A percentile compares a stretch with the other conserved stretches of the same genome.
Evolutionary conservation across 78 protist species (phyloP).

Genomic region (Protostelium mycophagum): DNA sequence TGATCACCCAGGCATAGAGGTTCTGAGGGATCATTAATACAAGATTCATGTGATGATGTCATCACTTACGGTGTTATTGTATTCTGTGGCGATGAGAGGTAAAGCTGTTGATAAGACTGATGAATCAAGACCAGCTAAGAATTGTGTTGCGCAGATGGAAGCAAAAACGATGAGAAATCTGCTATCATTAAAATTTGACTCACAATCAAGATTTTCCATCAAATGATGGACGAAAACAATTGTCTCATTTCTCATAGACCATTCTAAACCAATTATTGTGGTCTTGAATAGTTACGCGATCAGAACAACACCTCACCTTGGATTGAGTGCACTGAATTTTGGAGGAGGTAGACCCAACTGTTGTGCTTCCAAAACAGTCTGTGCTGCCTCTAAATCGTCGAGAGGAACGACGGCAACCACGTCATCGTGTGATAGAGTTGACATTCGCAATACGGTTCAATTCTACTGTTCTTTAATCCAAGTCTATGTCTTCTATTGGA

Average conservation of each 20-base stretch:
- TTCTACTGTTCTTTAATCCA: no score
- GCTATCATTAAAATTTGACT: not conserved
- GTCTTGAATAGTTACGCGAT: no score
- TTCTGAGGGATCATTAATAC: not conserved
- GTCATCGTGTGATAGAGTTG: no score
- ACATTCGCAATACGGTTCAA: no score
- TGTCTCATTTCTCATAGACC: no score
- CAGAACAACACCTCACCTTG: not conserved
- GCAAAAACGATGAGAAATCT: not conserved
- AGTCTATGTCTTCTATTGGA: no score
- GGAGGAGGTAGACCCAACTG: not conserved
- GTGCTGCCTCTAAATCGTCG: not conserved
- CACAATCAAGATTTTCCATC: not conserved
- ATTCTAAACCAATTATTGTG: no score
- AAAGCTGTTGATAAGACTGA: not conserved
- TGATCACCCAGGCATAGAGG: slow-evolving; percentile 35
- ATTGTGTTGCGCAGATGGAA: not conserved
- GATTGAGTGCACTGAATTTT: not conserved
- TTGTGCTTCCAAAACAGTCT: not conserved
- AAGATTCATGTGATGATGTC: no score
- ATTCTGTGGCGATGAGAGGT: not conserved
- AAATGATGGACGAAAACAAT: not conserved
- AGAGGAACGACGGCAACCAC: not conserved
- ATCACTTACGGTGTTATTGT: not conserved
- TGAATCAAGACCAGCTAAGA: not conserved